Evolutionary conservation across 1,139 yeast genomes (phyloP), one percentile per base, ranked within the genome.

Genomic region (Suhomyces choctaworum): DNA sequence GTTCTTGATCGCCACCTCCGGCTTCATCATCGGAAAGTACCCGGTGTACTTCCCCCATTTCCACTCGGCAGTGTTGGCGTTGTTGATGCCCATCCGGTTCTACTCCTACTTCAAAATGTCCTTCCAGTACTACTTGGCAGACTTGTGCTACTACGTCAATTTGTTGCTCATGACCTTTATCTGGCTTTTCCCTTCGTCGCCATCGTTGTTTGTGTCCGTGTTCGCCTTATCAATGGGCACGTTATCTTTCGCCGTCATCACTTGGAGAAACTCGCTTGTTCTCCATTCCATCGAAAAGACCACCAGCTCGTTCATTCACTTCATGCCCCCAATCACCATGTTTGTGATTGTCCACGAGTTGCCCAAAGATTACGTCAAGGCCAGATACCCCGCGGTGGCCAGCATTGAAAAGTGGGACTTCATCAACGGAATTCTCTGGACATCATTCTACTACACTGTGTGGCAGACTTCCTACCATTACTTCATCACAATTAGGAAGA

Each of bases 261-360:
- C 97, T 0, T 92, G 98, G 98, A 73, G 96, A 51, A 92, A 92
- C 56, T 89, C 96, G 7, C 70, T 92, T 39, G 97, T 92, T 7
- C 70, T 92, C 32, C 98, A 92, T 54, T 83, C 94, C 12, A 76
- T 92, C 44, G 97, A 90, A 46, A 90, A 92, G 60, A 86, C 92
- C n/a, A 90, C 97, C 2, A 80, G 92, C 11, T 81, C 96, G 4
- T 86, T 88, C 50, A 90, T 92, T 45, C 98, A 92, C 54, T 73
- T 92, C 11, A 76, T 87, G 66, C 98, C 98, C 1, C 96, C 97
- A 0, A 77, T 82, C 20, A 83, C 90, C 2, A 74, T 89, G 76
- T 90, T 87, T 64, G 92, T 87, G 26, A 80, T 92, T 39, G 87
- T 87, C 4, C 97, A 90, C 62, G 82, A 83, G 45, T 54, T 89